These are phyloP conservation scores for Blastobotrys peoriensis DNA, from an alignment of 805 yeast genomes.

Conservation along the genomic window DNA sequence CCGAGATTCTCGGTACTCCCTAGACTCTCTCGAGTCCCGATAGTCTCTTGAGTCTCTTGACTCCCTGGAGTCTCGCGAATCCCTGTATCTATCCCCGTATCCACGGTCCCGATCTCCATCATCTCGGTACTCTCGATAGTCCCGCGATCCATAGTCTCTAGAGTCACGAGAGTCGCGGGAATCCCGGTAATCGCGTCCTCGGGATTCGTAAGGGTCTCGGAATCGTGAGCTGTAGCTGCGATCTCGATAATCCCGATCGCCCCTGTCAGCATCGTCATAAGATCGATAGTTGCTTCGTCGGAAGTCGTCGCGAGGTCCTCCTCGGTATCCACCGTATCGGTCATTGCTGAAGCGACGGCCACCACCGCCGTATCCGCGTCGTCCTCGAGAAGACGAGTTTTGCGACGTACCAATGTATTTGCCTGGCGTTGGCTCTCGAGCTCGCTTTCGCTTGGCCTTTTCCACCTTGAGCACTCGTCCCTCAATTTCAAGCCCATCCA, in stretches of 20 bases:
- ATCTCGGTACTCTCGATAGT: too few relatives aligned
- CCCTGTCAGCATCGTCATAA: constrained; percentile 22
- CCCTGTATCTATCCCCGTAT: constrained; percentile 10
- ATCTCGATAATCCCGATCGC: constrained; percentile 21
- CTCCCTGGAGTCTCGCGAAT: too few relatives aligned
- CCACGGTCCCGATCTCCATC: constrained; percentile 13
- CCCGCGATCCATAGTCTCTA: too few relatives aligned
- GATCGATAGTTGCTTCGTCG: constrained; percentile 16
- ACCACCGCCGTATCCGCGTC: constrained; percentile 18
- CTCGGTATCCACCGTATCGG: constrained; percentile 17
- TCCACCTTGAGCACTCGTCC: constrained; percentile 42
- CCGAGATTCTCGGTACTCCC: not conserved
- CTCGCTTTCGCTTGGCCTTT: constrained; percentile 36
- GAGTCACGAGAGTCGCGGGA: not conserved
- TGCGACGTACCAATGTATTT: constrained; percentile 32
- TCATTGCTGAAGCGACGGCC: constrained; percentile 13
- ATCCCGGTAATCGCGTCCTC: constrained; percentile 1
- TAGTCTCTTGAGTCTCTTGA: too few relatives aligned
- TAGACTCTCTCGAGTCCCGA: not conserved
- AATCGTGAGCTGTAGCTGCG: constrained; percentile 20
- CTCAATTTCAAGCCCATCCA: constrained; percentile 38
- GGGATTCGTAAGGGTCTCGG: not conserved
- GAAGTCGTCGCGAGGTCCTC: constrained; percentile 14
- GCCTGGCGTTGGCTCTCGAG: constrained; percentile 35
- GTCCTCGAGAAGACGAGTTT: constrained; percentile 8